Evolutionary conservation across 2,329 filamentous ascomycete genomes (phyloP), one percentile per base, ranked within the genome.

Genomic region (Fusarium sp.): DNA sequence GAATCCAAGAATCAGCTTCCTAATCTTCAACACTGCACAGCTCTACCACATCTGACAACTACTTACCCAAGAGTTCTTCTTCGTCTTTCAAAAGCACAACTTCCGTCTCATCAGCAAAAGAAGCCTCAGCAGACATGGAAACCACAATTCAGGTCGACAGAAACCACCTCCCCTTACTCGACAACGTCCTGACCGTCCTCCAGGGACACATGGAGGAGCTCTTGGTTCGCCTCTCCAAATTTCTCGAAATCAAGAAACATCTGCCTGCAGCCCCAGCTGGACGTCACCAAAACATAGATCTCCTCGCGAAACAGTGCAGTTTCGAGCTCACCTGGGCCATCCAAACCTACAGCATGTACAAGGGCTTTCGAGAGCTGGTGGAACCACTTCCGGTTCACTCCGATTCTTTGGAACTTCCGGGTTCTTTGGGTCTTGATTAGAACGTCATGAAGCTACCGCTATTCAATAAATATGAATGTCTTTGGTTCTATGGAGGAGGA

Each of bases 251-350:
- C 23, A 39, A 35, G 10, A 25, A 37, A 4, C 25, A 35, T 9
- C 10, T 57, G 17, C 57, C 56, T 17, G 29, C 21, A 32, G 15
- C 45, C 5, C n/a, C 37, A 11, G 9, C 7, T 10, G 29, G 38
- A 6, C 32, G 25, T 9, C 14, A 23, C 2, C 37, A 33, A 4
- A 5, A 17, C 9, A 32, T 49, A n/a, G 35, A 52, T 1, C 32
- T 41, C 1, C 56, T 61, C 11, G 23, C 48, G 19, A 38, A 15
- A 4, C 47, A 61, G 9, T 52, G 51, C 21, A 41, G 50, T 25
- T 14, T 44, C 3, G 56, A 60, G n/a, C n/a, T 39, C 7, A 11
- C 25, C n/a, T 56, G 57, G 57, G 23, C 32, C 29, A 33, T 48
- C 35, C 19, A 15, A 1, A 56, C 33, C 3, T 41, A 23, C 9